These are phyloP conservation scores for Pichia manshurica DNA, from an alignment of 805 yeast species.

Conservation along the genomic window DNA sequence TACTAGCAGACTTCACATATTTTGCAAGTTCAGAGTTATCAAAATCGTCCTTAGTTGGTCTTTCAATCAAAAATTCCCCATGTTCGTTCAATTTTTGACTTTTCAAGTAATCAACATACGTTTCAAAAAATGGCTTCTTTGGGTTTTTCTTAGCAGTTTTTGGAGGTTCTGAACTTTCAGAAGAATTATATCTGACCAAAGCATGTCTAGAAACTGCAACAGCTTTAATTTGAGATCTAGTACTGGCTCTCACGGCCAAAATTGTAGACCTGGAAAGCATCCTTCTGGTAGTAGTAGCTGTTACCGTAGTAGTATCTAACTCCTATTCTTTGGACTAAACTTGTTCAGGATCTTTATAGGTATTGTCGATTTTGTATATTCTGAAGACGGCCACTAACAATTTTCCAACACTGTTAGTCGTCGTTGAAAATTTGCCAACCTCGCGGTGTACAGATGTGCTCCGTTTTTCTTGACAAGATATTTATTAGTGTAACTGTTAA, in stretches of 20 bases:
- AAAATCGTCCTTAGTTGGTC: conserved; percentile 20
- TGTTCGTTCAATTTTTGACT: conserved; percentile 21
- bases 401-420: background rate
- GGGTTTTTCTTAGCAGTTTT: background rate
- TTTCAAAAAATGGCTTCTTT: conserved; percentile 10
- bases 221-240: background rate
- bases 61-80: conserved; percentile 20
- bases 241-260: conserved; percentile 2
- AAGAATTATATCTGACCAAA: conserved; percentile 8
- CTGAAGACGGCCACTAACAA: no score
- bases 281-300: background rate
- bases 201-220: background rate
- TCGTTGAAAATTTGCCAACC: background rate
- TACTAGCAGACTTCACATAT: conserved; percentile 16
- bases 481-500: no score
- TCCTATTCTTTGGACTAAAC: no score
- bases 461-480: no score
- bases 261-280: conserved; percentile 13
- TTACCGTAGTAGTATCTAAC: background rate
- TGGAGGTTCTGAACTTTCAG: background rate
- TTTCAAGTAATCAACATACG: conserved; percentile 10
- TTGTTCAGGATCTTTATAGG: no score
- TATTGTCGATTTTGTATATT: background rate
- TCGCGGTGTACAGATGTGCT: background rate
- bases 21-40: conserved; percentile 20